phyloP scores from a whole-genome alignment of 2,329 filamentous ascomycete species.

The Pseudogymnoascus verrucosus region DNA sequence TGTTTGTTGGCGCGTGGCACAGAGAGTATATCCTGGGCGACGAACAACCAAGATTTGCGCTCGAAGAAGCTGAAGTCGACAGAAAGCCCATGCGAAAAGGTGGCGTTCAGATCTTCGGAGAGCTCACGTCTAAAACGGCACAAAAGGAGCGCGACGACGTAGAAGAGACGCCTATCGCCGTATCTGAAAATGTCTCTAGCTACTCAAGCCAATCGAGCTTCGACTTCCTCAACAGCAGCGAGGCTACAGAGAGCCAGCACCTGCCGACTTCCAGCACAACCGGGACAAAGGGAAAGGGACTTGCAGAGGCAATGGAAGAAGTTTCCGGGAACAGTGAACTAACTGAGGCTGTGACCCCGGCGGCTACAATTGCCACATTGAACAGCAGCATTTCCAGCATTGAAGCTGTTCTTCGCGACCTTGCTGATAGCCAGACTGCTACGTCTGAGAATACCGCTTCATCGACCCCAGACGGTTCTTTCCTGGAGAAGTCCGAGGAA shows the following conservation, averaged over 20 bases:
- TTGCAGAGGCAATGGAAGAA: background rate
- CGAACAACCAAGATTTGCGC: constrained; percentile 16
- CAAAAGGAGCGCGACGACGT: background rate
- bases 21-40: constrained; percentile 52
- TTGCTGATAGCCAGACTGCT: background rate
- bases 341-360: background rate
- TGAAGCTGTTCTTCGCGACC: background rate
- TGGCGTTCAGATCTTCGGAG: constrained; percentile 17
- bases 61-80: constrained; percentile 25
- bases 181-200: background rate
- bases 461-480: background rate
- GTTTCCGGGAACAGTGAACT: background rate
- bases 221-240: background rate
- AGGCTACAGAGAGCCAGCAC: background rate
- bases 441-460: background rate
- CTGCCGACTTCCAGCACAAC: background rate
- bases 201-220: constrained; percentile 6
- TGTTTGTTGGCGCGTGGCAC: constrained; percentile 92
- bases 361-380: background rate
- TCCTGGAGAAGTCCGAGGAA: background rate
- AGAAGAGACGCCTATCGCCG: background rate
- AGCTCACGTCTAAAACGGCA: background rate
- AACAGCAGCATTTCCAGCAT: background rate
- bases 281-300: background rate
- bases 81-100: constrained; percentile 20